Evolutionary conservation across 257 asterid genomes (phyloP).

Genomic region (Striga asiatica): DNA sequence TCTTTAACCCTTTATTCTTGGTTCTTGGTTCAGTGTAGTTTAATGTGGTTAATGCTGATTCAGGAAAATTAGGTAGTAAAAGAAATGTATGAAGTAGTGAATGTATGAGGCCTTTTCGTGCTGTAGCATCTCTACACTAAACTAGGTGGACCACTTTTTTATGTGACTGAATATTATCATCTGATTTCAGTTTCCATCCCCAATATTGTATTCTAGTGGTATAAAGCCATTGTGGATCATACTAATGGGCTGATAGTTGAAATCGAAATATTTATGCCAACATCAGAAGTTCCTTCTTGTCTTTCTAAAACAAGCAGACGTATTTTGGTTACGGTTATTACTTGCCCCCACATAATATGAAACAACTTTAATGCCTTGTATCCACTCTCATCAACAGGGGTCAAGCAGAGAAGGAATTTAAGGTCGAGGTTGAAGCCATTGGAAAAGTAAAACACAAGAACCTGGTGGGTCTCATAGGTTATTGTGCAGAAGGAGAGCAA

Average conservation of each 20-base stretch:
- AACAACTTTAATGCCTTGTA: slow-evolving; percentile 8
- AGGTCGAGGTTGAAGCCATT: slow-evolving; percentile 97
- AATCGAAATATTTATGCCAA: background rate
- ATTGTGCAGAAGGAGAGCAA: slow-evolving; percentile 84
- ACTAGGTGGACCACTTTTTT: background rate
- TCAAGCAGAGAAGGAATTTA: slow-evolving; percentile 92
- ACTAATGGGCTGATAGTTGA: background rate
- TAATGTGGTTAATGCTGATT: slow-evolving; percentile 11
- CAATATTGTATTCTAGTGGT: background rate
- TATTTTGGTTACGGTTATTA: background rate
- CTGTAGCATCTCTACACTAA: background rate
- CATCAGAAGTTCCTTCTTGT: background rate
- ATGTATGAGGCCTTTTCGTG: background rate
- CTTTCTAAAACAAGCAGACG: slow-evolving; percentile 2
- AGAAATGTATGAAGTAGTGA: too few species aligned
- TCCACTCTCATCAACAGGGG: slow-evolving; percentile 46
- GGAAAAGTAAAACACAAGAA: slow-evolving; percentile 97
- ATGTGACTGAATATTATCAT: background rate
- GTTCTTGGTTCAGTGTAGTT: slow-evolving; percentile 6
- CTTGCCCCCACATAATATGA: background rate
- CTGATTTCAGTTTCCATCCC: background rate
- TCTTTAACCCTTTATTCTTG: slow-evolving; percentile 8
- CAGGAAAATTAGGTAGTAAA: background rate
- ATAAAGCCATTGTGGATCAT: background rate
- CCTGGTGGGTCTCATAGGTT: slow-evolving; percentile 86